Percentiles rank a stretch among this genome's conserved stretches.
These are phyloP conservation scores for Botrytis porri DNA, from an alignment of 2,329 filamentous ascomycete species.

Conservation along the genomic window DNA sequence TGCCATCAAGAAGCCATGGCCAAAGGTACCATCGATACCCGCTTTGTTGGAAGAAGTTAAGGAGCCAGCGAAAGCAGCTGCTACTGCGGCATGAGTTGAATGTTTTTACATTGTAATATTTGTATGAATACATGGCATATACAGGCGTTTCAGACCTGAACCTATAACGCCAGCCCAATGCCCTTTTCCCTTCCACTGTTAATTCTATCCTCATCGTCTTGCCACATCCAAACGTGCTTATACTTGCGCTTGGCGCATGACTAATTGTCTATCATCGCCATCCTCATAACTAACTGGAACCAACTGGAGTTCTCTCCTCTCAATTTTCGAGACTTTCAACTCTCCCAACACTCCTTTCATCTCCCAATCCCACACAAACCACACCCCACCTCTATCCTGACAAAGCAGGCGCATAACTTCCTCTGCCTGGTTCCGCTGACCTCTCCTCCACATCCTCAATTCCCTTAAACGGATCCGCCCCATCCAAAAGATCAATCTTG, in stretches of 20 bases:
- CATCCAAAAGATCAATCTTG: conserved; percentile 71
- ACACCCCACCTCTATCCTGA: conserved; percentile 25
- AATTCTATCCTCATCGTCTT: neutral
- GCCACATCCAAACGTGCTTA: conserved; percentile 5
- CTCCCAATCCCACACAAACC: neutral
- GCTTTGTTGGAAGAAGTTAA: conserved; percentile 51
- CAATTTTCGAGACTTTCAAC: conserved; percentile 1
- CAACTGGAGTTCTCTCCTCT: neutral
- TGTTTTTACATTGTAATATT: conserved; percentile 28
- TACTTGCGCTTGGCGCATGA: neutral
- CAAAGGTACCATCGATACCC: conserved; percentile 44
- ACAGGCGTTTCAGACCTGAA: conserved; percentile 31
- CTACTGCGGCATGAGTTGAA: conserved; percentile 25
- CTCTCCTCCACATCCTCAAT: conserved; percentile 45
- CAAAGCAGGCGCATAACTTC: conserved; percentile 37
- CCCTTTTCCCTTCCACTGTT: conserved; percentile 20
- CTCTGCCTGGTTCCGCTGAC: conserved; percentile 40
- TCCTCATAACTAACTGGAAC: neutral
- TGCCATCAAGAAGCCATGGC: conserved; percentile 82
- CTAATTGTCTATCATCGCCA: neutral
- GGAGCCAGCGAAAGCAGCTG: conserved; percentile 41
- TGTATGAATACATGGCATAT: conserved; percentile 37
- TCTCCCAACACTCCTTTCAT: neutral
- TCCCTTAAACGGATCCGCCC: conserved; percentile 64
- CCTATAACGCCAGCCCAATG: conserved; percentile 19